Evolutionary conservation across 768 basidiomycete genomes (phyloP).

Genomic region (Trametes cingulata): DNA sequence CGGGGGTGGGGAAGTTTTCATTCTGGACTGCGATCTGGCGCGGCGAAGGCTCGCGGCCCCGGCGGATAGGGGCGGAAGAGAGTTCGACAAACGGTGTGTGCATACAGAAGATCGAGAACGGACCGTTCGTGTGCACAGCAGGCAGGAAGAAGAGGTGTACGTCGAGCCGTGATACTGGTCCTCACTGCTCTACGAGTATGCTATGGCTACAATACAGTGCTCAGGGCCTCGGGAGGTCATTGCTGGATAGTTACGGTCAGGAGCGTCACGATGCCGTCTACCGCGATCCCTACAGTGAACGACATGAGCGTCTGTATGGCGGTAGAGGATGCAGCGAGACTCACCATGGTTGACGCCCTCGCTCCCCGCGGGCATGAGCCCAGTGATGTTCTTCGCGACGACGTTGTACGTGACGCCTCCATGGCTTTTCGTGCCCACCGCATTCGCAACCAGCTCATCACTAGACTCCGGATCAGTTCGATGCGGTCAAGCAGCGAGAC

Average conservation of each 20-base stretch:
- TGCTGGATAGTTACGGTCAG: slow-evolving; percentile 48
- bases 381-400: slow-evolving; percentile 44
- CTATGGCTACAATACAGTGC: too few species aligned
- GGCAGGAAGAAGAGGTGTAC: too few species aligned
- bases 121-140: too few species aligned
- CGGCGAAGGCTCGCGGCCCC: too few species aligned
- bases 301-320: neutral
- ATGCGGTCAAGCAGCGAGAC: neutral
- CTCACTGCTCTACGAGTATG: too few species aligned
- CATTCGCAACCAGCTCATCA: slow-evolving; percentile 38
- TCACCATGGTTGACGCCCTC: slow-evolving; percentile 50
- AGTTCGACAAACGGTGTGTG: neutral
- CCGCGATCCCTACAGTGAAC: slow-evolving; percentile 46
- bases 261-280: slow-evolving; percentile 53
- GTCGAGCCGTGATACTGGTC: too few species aligned
- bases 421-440: slow-evolving; percentile 39
- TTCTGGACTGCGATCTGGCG: too few species aligned
- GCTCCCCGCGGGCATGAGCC: slow-evolving; percentile 51
- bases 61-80: too few species aligned
- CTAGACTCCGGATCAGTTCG: slow-evolving; percentile 23
- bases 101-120: too few species aligned
- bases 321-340: neutral
- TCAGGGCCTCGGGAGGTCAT: too few species aligned
- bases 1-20: neutral
- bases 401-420: slow-evolving; percentile 48